Evolutionary conservation across 331 rosid species (phyloP), one percentile per base, ranked within the genome.

Genomic region (Pyracantha coccinea): DNA sequence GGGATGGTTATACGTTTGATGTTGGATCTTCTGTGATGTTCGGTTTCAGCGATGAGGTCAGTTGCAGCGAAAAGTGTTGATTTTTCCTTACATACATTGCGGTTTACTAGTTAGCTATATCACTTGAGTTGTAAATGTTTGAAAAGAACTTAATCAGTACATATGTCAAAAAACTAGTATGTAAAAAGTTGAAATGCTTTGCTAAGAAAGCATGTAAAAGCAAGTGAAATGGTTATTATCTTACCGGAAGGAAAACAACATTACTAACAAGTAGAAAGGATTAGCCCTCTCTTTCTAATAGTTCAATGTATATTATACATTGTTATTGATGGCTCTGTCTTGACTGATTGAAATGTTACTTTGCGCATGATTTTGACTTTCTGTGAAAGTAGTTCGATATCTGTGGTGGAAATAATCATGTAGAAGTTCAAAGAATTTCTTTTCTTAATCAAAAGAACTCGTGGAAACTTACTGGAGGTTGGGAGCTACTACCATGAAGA

Each of bases 11-110:
- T 78, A 91, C 96, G 69, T 94, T 92, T 83, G 97, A 94, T 84
- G 99, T 92, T 71, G 97, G 97, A 0, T 92, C 99, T 76, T 94
- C 97, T 77, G 99, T 94, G 76, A 92, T 94, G 99, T 92, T 94
- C 66, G 97, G 99, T 77, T 94, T 94, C 85, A 88, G 97, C 76
- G 92, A 92, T 61, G 92, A 94, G 97, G 99, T 94, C 20, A 52
- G 88, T 65, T 77, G 44, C 13, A 47, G 77, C 52, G 4, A 33
- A 41, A 24, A 19, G 17, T 74, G 76, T 74, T 70, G 55, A 35
- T 35, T 63, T 55, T 82, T 73, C 12, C 6, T 55, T 78, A 23
- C 59, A 0, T 54, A 8, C 54, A 7, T 41, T 76, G 63, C 63
- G 8, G 31, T 83, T 78, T 55, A 52, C n/a, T 73, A 29, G 13